Conservation (phyloP, 2,329 filamentous ascomycete genomes). For the Knufia fluminis region DNA sequence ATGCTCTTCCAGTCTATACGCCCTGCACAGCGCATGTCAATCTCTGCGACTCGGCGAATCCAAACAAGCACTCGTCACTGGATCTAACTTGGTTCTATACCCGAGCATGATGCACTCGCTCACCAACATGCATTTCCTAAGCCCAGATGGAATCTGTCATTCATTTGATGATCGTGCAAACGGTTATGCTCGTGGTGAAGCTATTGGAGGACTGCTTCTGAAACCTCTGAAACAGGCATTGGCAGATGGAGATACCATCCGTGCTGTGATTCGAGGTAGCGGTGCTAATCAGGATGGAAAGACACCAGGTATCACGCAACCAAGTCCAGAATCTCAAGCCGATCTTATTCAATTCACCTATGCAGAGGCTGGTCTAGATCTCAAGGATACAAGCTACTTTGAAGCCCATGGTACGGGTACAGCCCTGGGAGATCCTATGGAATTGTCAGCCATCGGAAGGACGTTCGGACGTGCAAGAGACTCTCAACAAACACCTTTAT, state of each 20-base stretch:
- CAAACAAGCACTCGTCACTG: slow-evolving; percentile 24
- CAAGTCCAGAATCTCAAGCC: slow-evolving; percentile 31
- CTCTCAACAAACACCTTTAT: slow-evolving; percentile 9
- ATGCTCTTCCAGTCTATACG: slow-evolving; percentile 36
- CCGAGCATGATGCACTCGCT: slow-evolving; percentile 10
- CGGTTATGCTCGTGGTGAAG: slow-evolving; percentile 47
- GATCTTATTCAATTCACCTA: slow-evolving; percentile 34
- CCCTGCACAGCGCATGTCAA: slow-evolving; percentile 29
- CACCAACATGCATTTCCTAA: slow-evolving; percentile 35
- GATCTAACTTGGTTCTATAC: slow-evolving; percentile 10
- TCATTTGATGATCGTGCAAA: slow-evolving; percentile 40
- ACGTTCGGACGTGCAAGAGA: slow-evolving; percentile 18
- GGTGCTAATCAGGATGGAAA: slow-evolving; percentile 31
- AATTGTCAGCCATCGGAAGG: slow-evolving; percentile 24
- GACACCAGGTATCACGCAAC: slow-evolving; percentile 30
- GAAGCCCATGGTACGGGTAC: slow-evolving; percentile 41
- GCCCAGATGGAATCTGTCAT: slow-evolving; percentile 43
- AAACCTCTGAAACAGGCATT: slow-evolving; percentile 44
- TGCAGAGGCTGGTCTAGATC: slow-evolving; percentile 30
- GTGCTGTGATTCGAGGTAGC: slow-evolving; percentile 30
- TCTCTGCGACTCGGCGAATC: slow-evolving; percentile 26
- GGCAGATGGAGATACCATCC: slow-evolving; percentile 37
- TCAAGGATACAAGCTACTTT: slow-evolving; percentile 28
- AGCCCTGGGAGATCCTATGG: slow-evolving; percentile 28
- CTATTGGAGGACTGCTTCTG: slow-evolving; percentile 41